phyloP scores from a whole-genome alignment of 2,329 filamentous ascomycete species.

The Diplodia corticola region DNA sequence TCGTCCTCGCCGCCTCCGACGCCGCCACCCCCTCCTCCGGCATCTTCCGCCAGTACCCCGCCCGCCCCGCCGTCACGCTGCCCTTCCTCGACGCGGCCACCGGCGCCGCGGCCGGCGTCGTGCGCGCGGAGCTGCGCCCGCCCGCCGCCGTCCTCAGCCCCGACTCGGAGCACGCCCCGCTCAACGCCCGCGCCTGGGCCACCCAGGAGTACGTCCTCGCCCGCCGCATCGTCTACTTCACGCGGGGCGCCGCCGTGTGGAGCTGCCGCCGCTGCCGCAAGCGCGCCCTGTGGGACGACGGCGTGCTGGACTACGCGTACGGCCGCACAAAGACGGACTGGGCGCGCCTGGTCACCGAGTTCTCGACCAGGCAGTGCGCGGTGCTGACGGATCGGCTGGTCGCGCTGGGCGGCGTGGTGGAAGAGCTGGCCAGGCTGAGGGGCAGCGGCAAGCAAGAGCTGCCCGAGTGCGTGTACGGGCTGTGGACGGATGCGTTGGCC shows the following conservation, averaged over 20 bases:
- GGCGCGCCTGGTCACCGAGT: not conserved
- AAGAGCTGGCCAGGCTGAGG: not conserved
- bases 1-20: conserved; percentile 5
- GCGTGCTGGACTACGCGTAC: not conserved
- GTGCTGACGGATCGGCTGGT: not conserved
- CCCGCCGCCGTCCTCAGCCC: not conserved
- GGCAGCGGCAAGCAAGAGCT: not conserved
- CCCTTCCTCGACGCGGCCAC: not conserved
- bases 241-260: not conserved
- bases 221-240: not conserved
- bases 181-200: not conserved
- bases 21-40: not conserved
- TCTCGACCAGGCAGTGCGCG: not conserved
- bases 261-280: not conserved
- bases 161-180: not conserved
- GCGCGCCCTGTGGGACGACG: not conserved
- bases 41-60: not conserved
- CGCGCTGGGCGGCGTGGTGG: not conserved
- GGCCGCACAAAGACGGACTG: not conserved
- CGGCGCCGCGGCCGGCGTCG: not conserved
- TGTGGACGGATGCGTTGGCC: not conserved
- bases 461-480: not conserved
- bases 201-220: not conserved
- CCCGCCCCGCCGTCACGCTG: not conserved
- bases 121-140: not conserved